Percentiles rank a stretch among this genome's conserved stretches.
phyloP scores from a whole-genome alignment of 768 basidiomycete species.

The Amylocystis lapponica region DNA sequence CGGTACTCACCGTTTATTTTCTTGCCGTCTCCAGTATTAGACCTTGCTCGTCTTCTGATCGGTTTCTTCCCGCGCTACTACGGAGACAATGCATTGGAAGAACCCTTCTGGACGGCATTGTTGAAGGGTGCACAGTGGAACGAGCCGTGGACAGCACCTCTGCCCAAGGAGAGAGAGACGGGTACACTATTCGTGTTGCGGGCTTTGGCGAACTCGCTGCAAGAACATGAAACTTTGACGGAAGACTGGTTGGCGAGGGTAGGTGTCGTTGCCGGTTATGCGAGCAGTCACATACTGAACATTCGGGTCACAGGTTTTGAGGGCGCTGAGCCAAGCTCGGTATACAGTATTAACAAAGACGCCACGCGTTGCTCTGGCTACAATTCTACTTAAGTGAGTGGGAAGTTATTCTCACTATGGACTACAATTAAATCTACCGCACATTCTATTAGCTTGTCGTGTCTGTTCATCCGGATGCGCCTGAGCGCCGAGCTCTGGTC shows the following conservation, averaged over 20 bases:
- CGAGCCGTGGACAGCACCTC: constrained; percentile 44
- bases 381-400: constrained; percentile 84
- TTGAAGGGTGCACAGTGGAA: constrained; percentile 68
- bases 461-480: constrained; percentile 15
- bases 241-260: constrained; percentile 51
- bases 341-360: constrained; percentile 57
- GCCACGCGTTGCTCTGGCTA: constrained; percentile 73
- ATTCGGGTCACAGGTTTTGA: constrained; percentile 43
- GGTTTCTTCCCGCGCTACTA: constrained; percentile 56
- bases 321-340: constrained; percentile 42
- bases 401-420: no score
- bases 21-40: constrained; percentile 69
- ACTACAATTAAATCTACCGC: no score
- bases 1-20: neutral
- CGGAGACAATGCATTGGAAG: constrained; percentile 35
- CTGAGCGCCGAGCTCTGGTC: no score
- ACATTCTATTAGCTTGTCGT: no score
- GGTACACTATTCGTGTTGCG: constrained; percentile 79
- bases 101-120: constrained; percentile 53
- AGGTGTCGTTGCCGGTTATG: constrained; percentile 7
- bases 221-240: constrained; percentile 41
- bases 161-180: constrained; percentile 73
- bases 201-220: constrained; percentile 74
- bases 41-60: constrained; percentile 72
- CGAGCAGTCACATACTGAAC: neutral